A percentile compares a stretch with the other conserved stretches of the same genome.
Evolutionary conservation across 768 basidiomycete species (phyloP).

Genomic region (Leccinum obscurum): DNA sequence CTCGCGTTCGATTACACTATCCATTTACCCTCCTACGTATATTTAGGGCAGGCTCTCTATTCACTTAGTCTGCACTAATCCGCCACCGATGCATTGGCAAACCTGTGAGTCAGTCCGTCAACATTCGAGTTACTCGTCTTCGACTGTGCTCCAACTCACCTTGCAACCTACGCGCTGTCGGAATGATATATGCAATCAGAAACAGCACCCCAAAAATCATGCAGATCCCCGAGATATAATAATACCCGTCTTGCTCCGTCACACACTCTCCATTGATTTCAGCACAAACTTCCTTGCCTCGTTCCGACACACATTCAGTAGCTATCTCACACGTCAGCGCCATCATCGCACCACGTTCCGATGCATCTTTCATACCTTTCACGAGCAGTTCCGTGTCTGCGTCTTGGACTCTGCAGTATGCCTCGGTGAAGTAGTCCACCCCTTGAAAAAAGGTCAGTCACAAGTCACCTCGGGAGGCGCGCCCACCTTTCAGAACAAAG

Average conservation of each 20-base stretch:
- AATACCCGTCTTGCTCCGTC: slow-evolving; percentile 90
- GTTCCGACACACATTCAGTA: slow-evolving; percentile 89
- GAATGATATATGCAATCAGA: slow-evolving; percentile 75
- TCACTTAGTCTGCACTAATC: slow-evolving; percentile 41
- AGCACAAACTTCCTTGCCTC: slow-evolving; percentile 78
- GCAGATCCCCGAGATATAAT: slow-evolving; percentile 79
- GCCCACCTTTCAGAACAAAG: slow-evolving; percentile 85
- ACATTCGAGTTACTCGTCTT: neutral
- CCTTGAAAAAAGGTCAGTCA: slow-evolving; percentile 42
- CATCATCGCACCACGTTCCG: neutral
- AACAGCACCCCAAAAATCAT: slow-evolving; percentile 72
- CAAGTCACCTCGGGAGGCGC: neutral
- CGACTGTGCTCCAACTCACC: slow-evolving; percentile 46
- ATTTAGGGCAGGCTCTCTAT: slow-evolving; percentile 34
- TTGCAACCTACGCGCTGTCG: slow-evolving; percentile 84
- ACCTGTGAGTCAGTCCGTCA: slow-evolving; percentile 39
- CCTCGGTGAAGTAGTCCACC: slow-evolving; percentile 85
- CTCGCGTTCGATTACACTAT: slow-evolving; percentile 21
- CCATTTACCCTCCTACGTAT: slow-evolving; percentile 2
- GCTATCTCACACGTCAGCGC: slow-evolving; percentile 42
- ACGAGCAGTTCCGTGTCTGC: slow-evolving; percentile 50
- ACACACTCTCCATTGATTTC: slow-evolving; percentile 78
- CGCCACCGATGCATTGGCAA: slow-evolving; percentile 74
- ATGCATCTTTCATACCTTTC: slow-evolving; percentile 44
- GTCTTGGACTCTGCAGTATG: slow-evolving; percentile 75